These are phyloP conservation scores for Letharia columbiana DNA, from an alignment of 495 filamentous ascomycete genomes.

Conservation along the genomic window DNA sequence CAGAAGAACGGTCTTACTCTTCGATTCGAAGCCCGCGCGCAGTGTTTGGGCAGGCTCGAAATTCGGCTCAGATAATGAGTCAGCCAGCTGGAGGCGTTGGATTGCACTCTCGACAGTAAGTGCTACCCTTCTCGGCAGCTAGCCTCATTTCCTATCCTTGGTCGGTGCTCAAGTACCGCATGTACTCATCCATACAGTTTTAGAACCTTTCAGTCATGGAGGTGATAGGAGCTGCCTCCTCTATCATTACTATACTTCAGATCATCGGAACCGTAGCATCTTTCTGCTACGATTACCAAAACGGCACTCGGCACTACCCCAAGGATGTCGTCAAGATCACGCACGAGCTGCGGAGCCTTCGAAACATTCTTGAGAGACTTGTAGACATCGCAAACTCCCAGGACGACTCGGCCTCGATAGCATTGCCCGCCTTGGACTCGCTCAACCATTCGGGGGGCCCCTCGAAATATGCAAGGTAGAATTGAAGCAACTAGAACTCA, in stretches of 20 bases:
- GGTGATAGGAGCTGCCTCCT: background rate
- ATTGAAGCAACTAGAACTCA: background rate
- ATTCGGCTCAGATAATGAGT: background rate
- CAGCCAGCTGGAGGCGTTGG: background rate
- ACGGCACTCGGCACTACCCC: background rate
- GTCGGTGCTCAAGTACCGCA: background rate
- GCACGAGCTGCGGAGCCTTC: background rate
- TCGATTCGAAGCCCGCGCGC: background rate
- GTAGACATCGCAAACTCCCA: background rate
- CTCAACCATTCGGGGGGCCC: background rate
- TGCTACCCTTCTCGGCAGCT: background rate
- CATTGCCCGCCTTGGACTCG: background rate
- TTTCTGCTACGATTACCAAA: background rate
- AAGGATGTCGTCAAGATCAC: background rate
- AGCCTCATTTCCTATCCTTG: background rate
- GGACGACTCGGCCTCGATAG: background rate
- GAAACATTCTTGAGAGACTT: background rate
- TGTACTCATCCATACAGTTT: background rate
- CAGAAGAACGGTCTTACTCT: background rate
- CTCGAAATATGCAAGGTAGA: background rate
- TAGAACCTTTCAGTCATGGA: background rate
- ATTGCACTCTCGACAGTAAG: background rate
- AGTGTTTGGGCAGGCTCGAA: background rate
- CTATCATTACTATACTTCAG: background rate
- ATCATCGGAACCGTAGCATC: background rate